phyloP scores from a whole-genome alignment of 1,139 yeast genomes.

The Yamadazyma taylorii region DNA sequence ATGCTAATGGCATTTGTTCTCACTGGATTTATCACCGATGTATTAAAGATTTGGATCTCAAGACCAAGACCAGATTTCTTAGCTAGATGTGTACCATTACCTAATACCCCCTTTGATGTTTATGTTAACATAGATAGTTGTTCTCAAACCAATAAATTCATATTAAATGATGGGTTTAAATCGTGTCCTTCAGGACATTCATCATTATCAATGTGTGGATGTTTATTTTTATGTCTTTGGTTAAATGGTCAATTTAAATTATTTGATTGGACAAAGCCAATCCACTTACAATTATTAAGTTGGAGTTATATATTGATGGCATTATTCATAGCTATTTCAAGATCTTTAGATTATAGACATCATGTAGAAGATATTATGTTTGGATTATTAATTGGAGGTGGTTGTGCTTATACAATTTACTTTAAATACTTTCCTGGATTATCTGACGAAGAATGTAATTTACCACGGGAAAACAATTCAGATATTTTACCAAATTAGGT shows the following conservation, averaged over 20 bases:
- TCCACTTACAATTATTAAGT: slow-evolving; percentile 16
- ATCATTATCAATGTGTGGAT: slow-evolving; percentile 42
- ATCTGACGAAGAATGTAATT: slow-evolving; percentile 5
- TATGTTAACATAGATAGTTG: slow-evolving; percentile 41
- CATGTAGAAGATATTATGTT: slow-evolving; percentile 42
- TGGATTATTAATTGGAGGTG: slow-evolving; percentile 35
- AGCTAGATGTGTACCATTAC: slow-evolving; percentile 39
- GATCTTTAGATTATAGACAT: slow-evolving; percentile 47
- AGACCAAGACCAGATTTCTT: slow-evolving; percentile 49
- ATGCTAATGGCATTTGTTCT: slow-evolving; percentile 23
- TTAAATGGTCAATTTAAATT: slow-evolving; percentile 35
- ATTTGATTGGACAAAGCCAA: slow-evolving; percentile 10
- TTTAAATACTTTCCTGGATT: slow-evolving; percentile 16
- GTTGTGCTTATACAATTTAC: slow-evolving; percentile 27
- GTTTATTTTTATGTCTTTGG: slow-evolving; percentile 43
- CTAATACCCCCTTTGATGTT: slow-evolving; percentile 27
- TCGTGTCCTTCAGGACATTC: slow-evolving; percentile 51
- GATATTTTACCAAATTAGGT: slow-evolving; percentile 8
- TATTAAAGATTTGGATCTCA: slow-evolving; percentile 47
- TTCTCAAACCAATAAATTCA: slow-evolving; percentile 35
- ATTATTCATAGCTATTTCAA: slow-evolving; percentile 35
- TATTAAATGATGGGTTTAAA: slow-evolving; percentile 45
- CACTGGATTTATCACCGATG: slow-evolving; percentile 34
- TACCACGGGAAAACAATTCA: slow-evolving; percentile 9
- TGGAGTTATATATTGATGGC: slow-evolving; percentile 33